A percentile compares a stretch with the other conserved stretches of the same genome.
Evolutionary conservation across 768 basidiomycete genomes (phyloP).

Genomic region (Porpolomopsis calyptriformis): DNA sequence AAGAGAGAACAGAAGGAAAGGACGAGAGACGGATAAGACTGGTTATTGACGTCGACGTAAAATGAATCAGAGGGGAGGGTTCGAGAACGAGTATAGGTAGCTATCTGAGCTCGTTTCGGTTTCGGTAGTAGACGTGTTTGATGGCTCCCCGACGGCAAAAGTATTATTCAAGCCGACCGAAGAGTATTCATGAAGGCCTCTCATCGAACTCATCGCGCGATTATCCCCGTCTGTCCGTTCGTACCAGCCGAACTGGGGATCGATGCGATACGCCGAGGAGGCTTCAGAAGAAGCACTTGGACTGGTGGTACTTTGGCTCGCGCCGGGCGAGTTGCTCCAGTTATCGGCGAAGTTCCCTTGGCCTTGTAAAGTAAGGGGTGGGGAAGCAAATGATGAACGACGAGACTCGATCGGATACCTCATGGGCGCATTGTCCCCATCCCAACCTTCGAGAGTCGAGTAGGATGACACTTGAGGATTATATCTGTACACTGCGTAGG

Average conservation of each 20-base stretch:
- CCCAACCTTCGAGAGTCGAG: slow-evolving; percentile 31
- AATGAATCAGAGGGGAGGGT: no score
- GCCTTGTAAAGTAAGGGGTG: not conserved
- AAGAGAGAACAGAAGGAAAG: no score
- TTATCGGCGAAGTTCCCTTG: not conserved
- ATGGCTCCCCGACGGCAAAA: not conserved
- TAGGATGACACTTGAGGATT: slow-evolving; percentile 16
- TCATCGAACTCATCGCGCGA: not conserved
- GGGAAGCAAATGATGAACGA: not conserved
- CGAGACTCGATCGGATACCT: not conserved
- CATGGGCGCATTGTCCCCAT: slow-evolving; percentile 17
- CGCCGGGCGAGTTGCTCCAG: not conserved
- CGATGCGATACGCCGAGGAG: not conserved
- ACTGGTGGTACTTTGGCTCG: not conserved
- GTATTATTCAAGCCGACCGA: not conserved
- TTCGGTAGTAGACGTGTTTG: not conserved
- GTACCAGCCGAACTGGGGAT: slow-evolving; percentile 1
- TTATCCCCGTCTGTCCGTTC: not conserved
- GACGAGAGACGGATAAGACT: no score
- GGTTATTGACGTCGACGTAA: no score
- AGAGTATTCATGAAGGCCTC: not conserved
- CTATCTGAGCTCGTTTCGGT: not conserved
- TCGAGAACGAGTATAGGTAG: not conserved
- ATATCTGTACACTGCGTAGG: slow-evolving; percentile 6
- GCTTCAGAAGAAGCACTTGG: not conserved